Evolutionary conservation across 1,284 basidiomycete species (phyloP).

Genomic region (Naganishia liquefaciens): DNA sequence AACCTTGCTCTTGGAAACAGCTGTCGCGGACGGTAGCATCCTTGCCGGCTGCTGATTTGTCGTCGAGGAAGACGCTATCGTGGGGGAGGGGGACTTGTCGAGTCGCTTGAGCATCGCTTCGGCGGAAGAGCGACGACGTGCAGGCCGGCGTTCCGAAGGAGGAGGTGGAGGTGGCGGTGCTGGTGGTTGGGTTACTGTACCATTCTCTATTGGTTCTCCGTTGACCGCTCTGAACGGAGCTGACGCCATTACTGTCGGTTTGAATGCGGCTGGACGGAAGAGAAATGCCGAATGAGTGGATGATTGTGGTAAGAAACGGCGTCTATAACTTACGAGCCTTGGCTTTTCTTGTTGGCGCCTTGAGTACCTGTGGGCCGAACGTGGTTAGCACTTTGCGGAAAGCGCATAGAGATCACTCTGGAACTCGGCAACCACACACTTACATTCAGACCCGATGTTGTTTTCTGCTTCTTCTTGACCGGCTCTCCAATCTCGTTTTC

Average conservation of each 20-base stretch:
- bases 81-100: slow-evolving; percentile 36
- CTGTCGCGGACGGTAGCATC: not conserved
- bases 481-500: not conserved
- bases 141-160: slow-evolving; percentile 45
- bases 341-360: slow-evolving; percentile 28
- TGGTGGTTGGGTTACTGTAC: slow-evolving; percentile 38
- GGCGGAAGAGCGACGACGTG: slow-evolving; percentile 44
- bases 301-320: not conserved
- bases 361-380: slow-evolving; percentile 6
- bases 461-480: slow-evolving; percentile 30
- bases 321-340: slow-evolving; percentile 30
- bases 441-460: slow-evolving; percentile 12
- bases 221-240: not conserved
- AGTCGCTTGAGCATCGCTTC: slow-evolving; percentile 39
- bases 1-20: slow-evolving; percentile 5
- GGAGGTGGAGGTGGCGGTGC: slow-evolving; percentile 49
- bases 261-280: slow-evolving; percentile 39
- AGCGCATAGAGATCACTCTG: not conserved
- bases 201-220: slow-evolving; percentile 38
- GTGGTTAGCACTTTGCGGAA: not conserved
- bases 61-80: slow-evolving; percentile 19
- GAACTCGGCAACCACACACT: not conserved
- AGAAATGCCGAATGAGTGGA: not conserved
- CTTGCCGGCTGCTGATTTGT: slow-evolving; percentile 19
- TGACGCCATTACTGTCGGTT: slow-evolving; percentile 40